Conservation (phyloP, 495 filamentous ascomycete species). For the Trichocladium antarcticum region DNA sequence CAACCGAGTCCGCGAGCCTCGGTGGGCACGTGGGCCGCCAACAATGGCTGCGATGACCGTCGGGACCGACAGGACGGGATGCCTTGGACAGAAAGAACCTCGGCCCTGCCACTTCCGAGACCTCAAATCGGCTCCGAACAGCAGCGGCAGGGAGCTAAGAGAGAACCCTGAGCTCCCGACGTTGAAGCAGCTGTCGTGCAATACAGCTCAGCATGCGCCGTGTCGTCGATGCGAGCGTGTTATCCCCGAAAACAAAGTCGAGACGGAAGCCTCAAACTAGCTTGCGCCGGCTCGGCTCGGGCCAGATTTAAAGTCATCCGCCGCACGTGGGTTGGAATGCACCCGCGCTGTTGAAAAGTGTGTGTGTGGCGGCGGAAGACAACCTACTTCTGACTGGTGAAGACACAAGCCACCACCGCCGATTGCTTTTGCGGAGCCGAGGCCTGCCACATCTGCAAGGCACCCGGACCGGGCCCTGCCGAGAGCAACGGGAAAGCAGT, state of each 20-base stretch:
- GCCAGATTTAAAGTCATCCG: neutral
- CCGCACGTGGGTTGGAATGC: no score
- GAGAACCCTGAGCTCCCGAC: no score
- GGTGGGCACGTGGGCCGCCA: neutral
- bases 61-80: constrained; percentile 16
- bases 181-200: neutral
- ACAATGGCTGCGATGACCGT: neutral
- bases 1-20: neutral
- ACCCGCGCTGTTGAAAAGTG: no score
- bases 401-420: neutral
- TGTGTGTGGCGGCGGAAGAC: no score
- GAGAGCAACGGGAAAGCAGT: neutral
- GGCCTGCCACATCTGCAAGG: constrained; percentile 4
- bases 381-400: neutral
- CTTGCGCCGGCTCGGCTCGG: neutral
- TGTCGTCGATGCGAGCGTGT: neutral
- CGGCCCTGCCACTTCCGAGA: constrained; percentile 14
- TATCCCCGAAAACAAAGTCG: neutral
- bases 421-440: neutral
- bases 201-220: neutral
- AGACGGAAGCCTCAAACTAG: neutral
- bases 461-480: neutral
- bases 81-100: neutral
- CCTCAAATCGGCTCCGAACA: constrained; percentile 6
- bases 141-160: neutral